phyloP scores from a whole-genome alignment of 345 rosid genomes.

The Pseudoturritis turrita region DNA sequence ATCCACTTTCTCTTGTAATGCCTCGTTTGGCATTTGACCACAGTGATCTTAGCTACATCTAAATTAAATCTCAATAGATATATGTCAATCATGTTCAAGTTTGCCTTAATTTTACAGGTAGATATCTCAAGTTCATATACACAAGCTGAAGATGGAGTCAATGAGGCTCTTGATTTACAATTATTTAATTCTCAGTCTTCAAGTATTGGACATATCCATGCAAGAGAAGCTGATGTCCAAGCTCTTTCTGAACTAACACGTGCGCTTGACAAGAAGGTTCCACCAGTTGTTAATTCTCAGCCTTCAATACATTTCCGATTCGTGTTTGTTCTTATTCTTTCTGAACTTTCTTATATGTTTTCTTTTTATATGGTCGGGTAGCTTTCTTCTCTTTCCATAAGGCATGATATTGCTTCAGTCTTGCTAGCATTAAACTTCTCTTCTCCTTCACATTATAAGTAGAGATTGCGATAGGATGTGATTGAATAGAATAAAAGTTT shows the following conservation, averaged over 20 bases:
- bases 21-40: conserved; percentile 11
- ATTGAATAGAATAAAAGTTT: neutral
- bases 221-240: conserved; percentile 58
- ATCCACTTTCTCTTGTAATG: neutral
- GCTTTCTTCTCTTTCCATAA: conserved; percentile 1
- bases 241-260: conserved; percentile 52
- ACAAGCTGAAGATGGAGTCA: conserved; percentile 36
- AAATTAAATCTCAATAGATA: neutral
- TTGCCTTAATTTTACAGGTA: conserved; percentile 38
- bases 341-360: neutral
- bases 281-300: conserved; percentile 5
- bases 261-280: conserved; percentile 59
- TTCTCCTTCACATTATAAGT: neutral
- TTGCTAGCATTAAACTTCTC: neutral
- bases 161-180: conserved; percentile 35
- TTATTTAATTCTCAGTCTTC: conserved; percentile 41
- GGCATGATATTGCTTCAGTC: neutral
- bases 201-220: conserved; percentile 38
- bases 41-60: neutral
- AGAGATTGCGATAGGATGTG: neutral
- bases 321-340: neutral
- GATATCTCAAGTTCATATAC: conserved; percentile 37
- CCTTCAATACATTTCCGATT: neutral
- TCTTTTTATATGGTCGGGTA: neutral
- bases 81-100: conserved; percentile 1